Percentiles rank a stretch among this genome's conserved stretches.
Evolutionary conservation across 2,329 filamentous ascomycete genomes (phyloP).

Genomic region (Trichophyton benhamiae): DNA sequence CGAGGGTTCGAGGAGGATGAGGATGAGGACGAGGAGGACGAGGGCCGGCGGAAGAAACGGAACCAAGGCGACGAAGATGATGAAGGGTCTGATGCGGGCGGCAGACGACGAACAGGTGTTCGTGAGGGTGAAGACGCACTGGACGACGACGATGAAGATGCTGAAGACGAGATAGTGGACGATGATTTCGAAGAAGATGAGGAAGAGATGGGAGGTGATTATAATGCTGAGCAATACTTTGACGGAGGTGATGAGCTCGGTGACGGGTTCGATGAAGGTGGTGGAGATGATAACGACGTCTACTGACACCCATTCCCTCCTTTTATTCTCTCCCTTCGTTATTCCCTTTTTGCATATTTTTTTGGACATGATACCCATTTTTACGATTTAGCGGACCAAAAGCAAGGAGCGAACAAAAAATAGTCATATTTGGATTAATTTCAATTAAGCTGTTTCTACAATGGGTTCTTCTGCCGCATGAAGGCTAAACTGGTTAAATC

Average conservation of each 20-base stretch:
- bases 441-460: neutral
- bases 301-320: slow-evolving; percentile 25
- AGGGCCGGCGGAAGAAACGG: slow-evolving; percentile 21
- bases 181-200: slow-evolving; percentile 50
- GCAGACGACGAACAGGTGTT: slow-evolving; percentile 23
- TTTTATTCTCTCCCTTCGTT: slow-evolving; percentile 21
- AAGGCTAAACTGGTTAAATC: too few relatives aligned
- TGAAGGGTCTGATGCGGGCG: slow-evolving; percentile 20
- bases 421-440: neutral
- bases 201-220: slow-evolving; percentile 47
- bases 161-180: slow-evolving; percentile 43
- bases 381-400: neutral
- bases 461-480: neutral
- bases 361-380: neutral
- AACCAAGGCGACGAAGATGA: slow-evolving; percentile 24
- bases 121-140: slow-evolving; percentile 32
- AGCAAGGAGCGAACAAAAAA: neutral
- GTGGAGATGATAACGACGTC: slow-evolving; percentile 39
- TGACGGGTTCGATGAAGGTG: slow-evolving; percentile 44
- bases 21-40: slow-evolving; percentile 17
- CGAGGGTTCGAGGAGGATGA: slow-evolving; percentile 37
- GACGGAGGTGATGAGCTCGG: slow-evolving; percentile 45
- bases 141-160: slow-evolving; percentile 36
- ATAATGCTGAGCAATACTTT: slow-evolving; percentile 54
- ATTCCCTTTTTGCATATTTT: slow-evolving; percentile 9